These are phyloP conservation scores for Paecilomyces fulvus DNA, from an alignment of 2,329 filamentous ascomycete species.

Conservation along the genomic window DNA sequence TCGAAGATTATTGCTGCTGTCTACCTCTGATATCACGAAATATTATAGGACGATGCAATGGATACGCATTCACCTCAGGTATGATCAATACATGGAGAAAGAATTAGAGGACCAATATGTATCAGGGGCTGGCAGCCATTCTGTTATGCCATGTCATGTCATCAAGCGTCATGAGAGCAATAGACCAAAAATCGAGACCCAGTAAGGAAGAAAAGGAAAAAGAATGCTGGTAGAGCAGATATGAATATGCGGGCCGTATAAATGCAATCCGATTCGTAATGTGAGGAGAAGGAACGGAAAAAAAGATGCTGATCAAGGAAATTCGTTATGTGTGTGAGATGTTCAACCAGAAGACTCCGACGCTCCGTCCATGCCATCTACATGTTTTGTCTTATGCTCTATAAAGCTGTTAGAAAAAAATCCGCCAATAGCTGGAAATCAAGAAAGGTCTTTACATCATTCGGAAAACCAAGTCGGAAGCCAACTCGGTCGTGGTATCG, in stretches of 20 bases:
- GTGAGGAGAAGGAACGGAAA: background rate
- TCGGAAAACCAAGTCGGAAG: constrained; percentile 34
- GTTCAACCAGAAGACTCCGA: background rate
- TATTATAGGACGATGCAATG: background rate
- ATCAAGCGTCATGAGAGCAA: background rate
- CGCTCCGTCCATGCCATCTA: background rate
- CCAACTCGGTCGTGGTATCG: constrained; percentile 30
- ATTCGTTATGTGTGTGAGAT: background rate
- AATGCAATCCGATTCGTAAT: background rate
- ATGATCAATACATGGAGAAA: background rate
- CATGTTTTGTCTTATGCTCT: background rate
- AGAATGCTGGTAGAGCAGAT: background rate
- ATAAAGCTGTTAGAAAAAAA: background rate
- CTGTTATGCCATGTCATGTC: background rate
- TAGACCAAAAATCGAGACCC: background rate
- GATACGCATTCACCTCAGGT: background rate
- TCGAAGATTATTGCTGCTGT: background rate
- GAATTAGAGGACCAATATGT: background rate
- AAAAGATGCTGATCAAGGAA: background rate
- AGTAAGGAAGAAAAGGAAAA: background rate
- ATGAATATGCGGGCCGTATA: background rate
- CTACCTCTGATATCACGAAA: background rate
- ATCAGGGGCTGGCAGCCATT: background rate
- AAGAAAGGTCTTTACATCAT: constrained; percentile 23
- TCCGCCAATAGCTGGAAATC: background rate